Evolutionary conservation across 805 yeast species (phyloP).

Genomic region (Candida sithepensis): DNA sequence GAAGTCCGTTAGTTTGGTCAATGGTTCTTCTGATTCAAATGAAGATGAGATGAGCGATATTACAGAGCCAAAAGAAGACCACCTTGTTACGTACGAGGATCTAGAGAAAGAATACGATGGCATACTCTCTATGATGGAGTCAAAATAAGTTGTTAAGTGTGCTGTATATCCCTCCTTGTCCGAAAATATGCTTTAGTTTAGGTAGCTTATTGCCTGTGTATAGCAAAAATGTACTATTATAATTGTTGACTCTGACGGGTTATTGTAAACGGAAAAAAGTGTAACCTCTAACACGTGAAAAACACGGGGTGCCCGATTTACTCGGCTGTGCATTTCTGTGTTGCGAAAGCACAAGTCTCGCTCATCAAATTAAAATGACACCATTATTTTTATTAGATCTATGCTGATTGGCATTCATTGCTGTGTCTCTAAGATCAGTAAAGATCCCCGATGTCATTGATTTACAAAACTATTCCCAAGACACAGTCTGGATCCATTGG

Average conservation of each 20-base stretch:
- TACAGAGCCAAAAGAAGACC: constrained; percentile 3
- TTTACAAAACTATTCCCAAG: constrained; percentile 8
- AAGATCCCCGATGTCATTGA: constrained; percentile 7
- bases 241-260: no score
- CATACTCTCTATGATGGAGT: background rate
- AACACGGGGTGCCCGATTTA: background rate
- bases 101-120: constrained; percentile 22
- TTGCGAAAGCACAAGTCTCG: background rate
- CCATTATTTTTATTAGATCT: background rate
- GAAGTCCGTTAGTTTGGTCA: constrained; percentile 11
- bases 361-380: background rate
- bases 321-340: background rate
- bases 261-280: no score
- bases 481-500: constrained; percentile 45
- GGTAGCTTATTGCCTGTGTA: no score
- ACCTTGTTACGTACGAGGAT: constrained; percentile 15
- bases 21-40: constrained; percentile 1
- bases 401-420: no score
- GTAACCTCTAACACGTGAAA: background rate
- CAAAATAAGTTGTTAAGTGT: no score
- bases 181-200: no score
- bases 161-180: no score
- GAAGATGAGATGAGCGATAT: constrained; percentile 4
- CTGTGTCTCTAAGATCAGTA: no score
- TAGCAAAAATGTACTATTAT: no score